phyloP scores from a whole-genome alignment of 2,329 filamentous ascomycete species.

The Nigrospora oryzae region DNA sequence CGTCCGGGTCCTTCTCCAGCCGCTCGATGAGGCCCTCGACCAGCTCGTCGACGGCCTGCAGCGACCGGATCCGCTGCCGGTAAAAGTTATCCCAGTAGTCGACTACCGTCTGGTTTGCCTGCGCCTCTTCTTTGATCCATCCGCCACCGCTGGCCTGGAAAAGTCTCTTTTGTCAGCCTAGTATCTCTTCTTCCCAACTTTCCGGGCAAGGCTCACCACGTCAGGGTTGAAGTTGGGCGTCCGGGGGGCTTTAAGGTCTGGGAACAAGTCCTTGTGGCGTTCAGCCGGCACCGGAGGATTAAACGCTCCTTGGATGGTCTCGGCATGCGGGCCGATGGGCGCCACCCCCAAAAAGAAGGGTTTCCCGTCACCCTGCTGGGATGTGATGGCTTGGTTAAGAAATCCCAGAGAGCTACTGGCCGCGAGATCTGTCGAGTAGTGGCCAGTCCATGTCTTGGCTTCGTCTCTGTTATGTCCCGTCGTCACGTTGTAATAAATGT shows the following conservation, averaged over 20 bases:
- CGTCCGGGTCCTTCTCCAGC: slow-evolving; percentile 38
- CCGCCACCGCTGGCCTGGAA: slow-evolving; percentile 17
- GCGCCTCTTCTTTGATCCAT: slow-evolving; percentile 33
- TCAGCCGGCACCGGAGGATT: slow-evolving; percentile 47
- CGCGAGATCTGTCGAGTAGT: slow-evolving; percentile 46
- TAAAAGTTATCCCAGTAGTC: slow-evolving; percentile 46
- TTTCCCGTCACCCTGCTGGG: slow-evolving; percentile 18
- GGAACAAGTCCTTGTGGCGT: slow-evolving; percentile 55
- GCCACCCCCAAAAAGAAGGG: slow-evolving; percentile 63
- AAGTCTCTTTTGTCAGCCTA: no score
- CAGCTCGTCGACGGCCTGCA: slow-evolving; percentile 47
- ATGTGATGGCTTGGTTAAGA: slow-evolving; percentile 48
- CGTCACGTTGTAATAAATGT: slow-evolving; percentile 57
- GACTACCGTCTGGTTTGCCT: slow-evolving; percentile 34
- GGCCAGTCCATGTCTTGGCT: slow-evolving; percentile 23
- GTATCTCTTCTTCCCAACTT: no score
- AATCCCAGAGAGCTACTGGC: slow-evolving; percentile 50
- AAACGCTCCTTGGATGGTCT: slow-evolving; percentile 29
- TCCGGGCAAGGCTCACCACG: neutral
- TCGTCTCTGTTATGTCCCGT: slow-evolving; percentile 50
- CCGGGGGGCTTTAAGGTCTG: slow-evolving; percentile 49
- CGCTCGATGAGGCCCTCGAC: slow-evolving; percentile 33
- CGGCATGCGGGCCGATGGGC: slow-evolving; percentile 59
- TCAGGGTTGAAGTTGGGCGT: slow-evolving; percentile 55
- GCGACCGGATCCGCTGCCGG: slow-evolving; percentile 34